phyloP scores from a whole-genome alignment of 129 eudicot species.

The Saussurea involucrata region DNA sequence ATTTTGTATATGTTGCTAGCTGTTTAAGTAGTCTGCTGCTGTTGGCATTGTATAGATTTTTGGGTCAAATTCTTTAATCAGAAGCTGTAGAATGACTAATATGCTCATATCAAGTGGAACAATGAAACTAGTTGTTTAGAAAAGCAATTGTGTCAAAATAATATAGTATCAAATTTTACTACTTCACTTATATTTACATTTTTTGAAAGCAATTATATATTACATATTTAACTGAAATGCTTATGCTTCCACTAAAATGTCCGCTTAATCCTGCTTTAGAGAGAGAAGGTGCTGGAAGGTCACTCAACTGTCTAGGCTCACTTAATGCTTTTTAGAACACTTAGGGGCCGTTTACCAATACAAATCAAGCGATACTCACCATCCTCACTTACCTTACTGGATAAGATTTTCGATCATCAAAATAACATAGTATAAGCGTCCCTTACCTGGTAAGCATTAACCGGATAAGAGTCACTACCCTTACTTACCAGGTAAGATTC shows the following conservation, averaged over 20 bases:
- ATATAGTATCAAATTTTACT: not conserved
- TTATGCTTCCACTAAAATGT: not conserved
- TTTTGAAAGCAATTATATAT: not conserved
- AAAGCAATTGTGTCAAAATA: not conserved
- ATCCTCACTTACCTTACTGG: not conserved
- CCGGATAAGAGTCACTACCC: not conserved
- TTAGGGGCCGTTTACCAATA: not conserved
- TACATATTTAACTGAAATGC: not conserved
- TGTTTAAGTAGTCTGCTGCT: not conserved
- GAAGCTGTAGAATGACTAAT: not conserved
- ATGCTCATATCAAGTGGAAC: not conserved
- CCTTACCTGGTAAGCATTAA: not conserved
- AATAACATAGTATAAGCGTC: not conserved
- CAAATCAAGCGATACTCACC: not conserved
- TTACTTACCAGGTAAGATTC: not conserved
- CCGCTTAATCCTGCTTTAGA: not conserved
- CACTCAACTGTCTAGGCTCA: not conserved
- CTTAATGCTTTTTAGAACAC: not conserved
- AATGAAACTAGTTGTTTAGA: not conserved
- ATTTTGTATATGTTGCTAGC: constrained; percentile 2
- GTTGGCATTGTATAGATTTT: not conserved
- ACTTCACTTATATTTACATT: not conserved
- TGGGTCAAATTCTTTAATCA: not conserved
- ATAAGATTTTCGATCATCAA: not conserved
- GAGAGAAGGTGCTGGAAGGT: not conserved